phyloP scores from a whole-genome alignment of 352 stramenopile genomes.

The Phytophthora europaea region DNA sequence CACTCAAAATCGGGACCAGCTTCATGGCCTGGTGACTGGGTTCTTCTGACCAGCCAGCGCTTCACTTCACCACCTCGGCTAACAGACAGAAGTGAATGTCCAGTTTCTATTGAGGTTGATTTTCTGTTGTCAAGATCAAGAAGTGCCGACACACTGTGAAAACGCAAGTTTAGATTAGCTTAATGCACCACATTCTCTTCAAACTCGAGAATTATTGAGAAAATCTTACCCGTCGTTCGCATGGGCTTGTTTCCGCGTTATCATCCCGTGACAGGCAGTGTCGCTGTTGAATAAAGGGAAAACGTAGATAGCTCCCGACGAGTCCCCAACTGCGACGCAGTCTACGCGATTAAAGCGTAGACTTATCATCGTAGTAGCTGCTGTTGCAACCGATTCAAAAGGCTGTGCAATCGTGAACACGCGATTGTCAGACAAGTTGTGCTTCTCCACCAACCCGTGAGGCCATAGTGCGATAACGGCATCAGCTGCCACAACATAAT shows the following conservation, averaged over 20 bases:
- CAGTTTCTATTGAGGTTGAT: not conserved
- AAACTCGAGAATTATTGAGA: not conserved
- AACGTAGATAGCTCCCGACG: slow-evolving; percentile 21
- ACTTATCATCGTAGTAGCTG: slow-evolving; percentile 29
- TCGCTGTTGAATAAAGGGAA: slow-evolving; percentile 20
- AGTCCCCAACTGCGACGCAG: slow-evolving; percentile 33
- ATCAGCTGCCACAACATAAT: slow-evolving; percentile 34
- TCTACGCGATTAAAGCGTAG: slow-evolving; percentile 9
- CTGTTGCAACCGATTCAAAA: slow-evolving; percentile 16
- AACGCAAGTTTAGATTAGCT: not conserved
- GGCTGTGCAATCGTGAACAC: slow-evolving; percentile 34
- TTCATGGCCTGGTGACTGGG: not conserved
- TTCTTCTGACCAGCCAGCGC: slow-evolving; percentile 40
- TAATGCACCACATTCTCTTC: not conserved
- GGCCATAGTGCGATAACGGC: slow-evolving; percentile 44
- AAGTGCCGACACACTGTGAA: slow-evolving; percentile 23
- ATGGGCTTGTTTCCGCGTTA: slow-evolving; percentile 35
- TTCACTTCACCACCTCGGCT: slow-evolving; percentile 58
- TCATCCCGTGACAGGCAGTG: not conserved
- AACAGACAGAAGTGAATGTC: slow-evolving; percentile 42
- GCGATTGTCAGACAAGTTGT: slow-evolving; percentile 42
- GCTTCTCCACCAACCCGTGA: slow-evolving; percentile 42
- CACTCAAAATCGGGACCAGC: slow-evolving; percentile 31
- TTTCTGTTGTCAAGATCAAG: slow-evolving; percentile 21
- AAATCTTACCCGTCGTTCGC: slow-evolving; percentile 33